Evolutionary conservation across 305 asterid genomes (phyloP).

Genomic region (Fraxinus greggii): DNA sequence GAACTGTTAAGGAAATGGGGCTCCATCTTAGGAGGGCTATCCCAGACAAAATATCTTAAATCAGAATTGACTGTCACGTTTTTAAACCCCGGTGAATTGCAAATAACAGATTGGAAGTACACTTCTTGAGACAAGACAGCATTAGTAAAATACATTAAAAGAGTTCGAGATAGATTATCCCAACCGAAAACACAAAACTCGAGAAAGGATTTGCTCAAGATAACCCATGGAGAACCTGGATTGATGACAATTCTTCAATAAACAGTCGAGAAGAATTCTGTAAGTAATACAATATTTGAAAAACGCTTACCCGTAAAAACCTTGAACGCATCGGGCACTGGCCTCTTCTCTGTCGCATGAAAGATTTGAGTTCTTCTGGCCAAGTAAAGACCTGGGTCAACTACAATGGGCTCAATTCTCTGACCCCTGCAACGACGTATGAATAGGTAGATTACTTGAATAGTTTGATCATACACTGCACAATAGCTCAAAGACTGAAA

Average conservation of each 20-base stretch:
- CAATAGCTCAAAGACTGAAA: constrained; percentile 4
- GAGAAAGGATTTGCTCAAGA: constrained; percentile 76
- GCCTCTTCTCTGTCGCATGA: constrained; percentile 89
- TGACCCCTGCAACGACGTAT: constrained; percentile 60
- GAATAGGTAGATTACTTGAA: constrained; percentile 24
- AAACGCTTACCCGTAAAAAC: constrained; percentile 66
- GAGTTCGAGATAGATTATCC: constrained; percentile 95
- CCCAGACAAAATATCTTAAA: constrained; percentile 88
- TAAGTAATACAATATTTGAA: neutral
- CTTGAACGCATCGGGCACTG: constrained; percentile 82
- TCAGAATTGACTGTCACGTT: constrained; percentile 79
- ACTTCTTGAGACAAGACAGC: constrained; percentile 73
- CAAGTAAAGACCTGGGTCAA: constrained; percentile 87
- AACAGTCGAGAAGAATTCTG: neutral
- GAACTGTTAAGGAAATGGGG: constrained; percentile 63
- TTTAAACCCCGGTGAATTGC: constrained; percentile 74
- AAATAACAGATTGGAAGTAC: constrained; percentile 87
- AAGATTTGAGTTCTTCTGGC: constrained; percentile 82
- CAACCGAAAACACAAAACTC: constrained; percentile 90
- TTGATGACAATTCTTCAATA: constrained; percentile 6
- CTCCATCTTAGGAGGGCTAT: constrained; percentile 93
- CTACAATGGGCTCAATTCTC: constrained; percentile 77
- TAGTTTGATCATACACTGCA: neutral
- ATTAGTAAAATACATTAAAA: constrained; percentile 74
- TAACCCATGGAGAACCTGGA: constrained; percentile 95